Conservation (phyloP, 2,329 filamentous ascomycete species). For the Colletotrichum tanaceti region DNA sequence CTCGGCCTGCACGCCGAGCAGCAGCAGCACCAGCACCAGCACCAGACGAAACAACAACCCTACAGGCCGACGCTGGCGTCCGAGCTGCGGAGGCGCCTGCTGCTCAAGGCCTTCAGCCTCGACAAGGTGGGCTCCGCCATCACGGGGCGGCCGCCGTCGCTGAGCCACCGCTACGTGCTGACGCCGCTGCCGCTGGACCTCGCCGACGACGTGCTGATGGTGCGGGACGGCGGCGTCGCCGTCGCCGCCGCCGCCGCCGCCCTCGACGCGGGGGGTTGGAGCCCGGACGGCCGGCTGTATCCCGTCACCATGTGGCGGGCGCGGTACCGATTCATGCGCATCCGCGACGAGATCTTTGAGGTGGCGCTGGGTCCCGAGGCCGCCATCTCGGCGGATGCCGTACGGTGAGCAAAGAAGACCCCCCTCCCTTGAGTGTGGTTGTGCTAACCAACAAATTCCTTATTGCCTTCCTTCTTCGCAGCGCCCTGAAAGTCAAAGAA, state of each 20-base stretch:
- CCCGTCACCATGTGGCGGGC: slow-evolving; percentile 59
- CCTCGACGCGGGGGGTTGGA: slow-evolving; percentile 65
- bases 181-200: slow-evolving; percentile 67
- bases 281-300: slow-evolving; percentile 56
- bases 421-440: no score
- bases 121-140: slow-evolving; percentile 66
- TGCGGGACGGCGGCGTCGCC: slow-evolving; percentile 51
- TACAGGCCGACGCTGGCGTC: slow-evolving; percentile 51
- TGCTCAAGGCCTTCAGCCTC: slow-evolving; percentile 52
- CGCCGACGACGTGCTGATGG: slow-evolving; percentile 60
- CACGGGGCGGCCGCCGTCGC: slow-evolving; percentile 64
- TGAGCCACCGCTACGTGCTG: slow-evolving; percentile 64
- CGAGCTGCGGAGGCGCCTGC: slow-evolving; percentile 51
- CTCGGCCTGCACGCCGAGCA: slow-evolving; percentile 50
- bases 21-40: no score
- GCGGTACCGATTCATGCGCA: slow-evolving; percentile 58
- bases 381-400: slow-evolving; percentile 44
- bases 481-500: slow-evolving; percentile 52
- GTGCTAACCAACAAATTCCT: no score
- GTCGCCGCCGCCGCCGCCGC: slow-evolving; percentile 52
- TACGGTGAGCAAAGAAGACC: slow-evolving; percentile 18
- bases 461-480: slow-evolving; percentile 24
- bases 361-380: slow-evolving; percentile 60
- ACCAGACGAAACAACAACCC: slow-evolving; percentile 40
- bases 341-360: slow-evolving; percentile 70